These are phyloP conservation scores for Rhododendron mucronatum DNA, from an alignment of 148 eudicot genomes.

Conservation along the genomic window DNA sequence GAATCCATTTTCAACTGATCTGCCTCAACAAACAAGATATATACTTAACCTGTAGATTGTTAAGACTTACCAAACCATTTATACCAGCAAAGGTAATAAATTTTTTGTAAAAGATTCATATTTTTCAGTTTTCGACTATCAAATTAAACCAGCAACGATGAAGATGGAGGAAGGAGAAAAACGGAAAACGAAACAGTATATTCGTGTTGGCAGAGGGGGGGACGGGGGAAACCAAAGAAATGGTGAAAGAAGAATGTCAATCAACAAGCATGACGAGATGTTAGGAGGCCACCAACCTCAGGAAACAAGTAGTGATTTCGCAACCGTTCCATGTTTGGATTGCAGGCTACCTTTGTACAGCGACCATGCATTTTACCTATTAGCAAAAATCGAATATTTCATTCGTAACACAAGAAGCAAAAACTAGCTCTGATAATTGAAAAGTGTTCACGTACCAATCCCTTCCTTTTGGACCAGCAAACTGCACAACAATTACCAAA, in stretches of 20 bases:
- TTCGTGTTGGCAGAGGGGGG: too few relatives aligned
- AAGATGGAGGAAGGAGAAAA: too few relatives aligned
- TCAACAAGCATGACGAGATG: neutral
- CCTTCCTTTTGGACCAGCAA: slow-evolving; percentile 19
- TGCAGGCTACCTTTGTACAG: slow-evolving; percentile 53
- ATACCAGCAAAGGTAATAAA: neutral
- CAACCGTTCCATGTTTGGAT: slow-evolving; percentile 61
- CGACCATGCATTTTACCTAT: slow-evolving; percentile 9
- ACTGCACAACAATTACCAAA: slow-evolving; percentile 22
- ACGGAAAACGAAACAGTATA: too few relatives aligned
- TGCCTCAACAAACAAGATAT: neutral
- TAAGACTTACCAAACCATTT: neutral
- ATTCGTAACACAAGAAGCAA: neutral
- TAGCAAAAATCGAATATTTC: neutral
- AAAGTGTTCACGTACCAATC: slow-evolving; percentile 14
- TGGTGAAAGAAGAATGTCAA: too few relatives aligned
- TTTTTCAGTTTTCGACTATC: too few relatives aligned
- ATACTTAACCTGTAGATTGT: neutral
- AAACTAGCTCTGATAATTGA: neutral
- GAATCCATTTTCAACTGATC: neutral
- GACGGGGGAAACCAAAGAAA: too few relatives aligned
- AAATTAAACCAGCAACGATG: too few relatives aligned
- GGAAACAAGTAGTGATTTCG: slow-evolving; percentile 67
- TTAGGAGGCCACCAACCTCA: slow-evolving; percentile 36
- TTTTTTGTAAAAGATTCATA: too few relatives aligned